Base-by-base conservation (phyloP, 257 asterid species). In the Petunia axillaris region DNA sequence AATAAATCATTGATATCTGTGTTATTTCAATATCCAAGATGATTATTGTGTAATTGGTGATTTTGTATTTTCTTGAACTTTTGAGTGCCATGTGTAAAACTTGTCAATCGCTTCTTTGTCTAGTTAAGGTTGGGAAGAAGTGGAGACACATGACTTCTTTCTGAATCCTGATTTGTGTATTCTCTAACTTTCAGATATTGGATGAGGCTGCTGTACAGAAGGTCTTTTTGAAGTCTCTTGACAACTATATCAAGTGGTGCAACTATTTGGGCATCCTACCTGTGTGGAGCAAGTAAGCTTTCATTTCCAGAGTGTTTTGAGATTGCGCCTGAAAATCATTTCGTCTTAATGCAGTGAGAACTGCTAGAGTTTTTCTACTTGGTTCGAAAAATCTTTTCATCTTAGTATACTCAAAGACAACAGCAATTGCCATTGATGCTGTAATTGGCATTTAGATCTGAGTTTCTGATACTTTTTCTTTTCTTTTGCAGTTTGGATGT, bases 221-320 rank as follows among this genome's bases (percentile, higher is more conserved):
- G 83, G 92, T 95, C 81, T 95, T 95, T 85, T 73, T 90, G 84
- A 95, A 95, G 91, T 90, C 98, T 82, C 93, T 95, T 71, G 99
- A 93, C 86, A 95, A 95, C 86, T 95, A 95, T 88, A 92, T 91
- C 85, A 95, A 93, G 88, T 95, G 99, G 98, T 89, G 97, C 82
- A 83, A 78, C 88, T 95, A 95, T 89, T 86, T 95, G 87, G 93
- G 92, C 50, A 86, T 90, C 82, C 83, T 83, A 86, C 99, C 97
- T n/a, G 87, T 92, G 62, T 95, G 99, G 99, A 89, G 93, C 98
- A 92, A 95, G 99, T 95, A 93, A 65, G 98, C 84, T 10, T 71
- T 67, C 41, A 10, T 25, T 5, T 71, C 41, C 60, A 35, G 43
- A 11, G 60, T 71, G 77, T 71, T 71, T 71, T 48, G 77, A 48